phyloP scores from a whole-genome alignment of 2,329 filamentous ascomycete species.

The Nemania diffusa region DNA sequence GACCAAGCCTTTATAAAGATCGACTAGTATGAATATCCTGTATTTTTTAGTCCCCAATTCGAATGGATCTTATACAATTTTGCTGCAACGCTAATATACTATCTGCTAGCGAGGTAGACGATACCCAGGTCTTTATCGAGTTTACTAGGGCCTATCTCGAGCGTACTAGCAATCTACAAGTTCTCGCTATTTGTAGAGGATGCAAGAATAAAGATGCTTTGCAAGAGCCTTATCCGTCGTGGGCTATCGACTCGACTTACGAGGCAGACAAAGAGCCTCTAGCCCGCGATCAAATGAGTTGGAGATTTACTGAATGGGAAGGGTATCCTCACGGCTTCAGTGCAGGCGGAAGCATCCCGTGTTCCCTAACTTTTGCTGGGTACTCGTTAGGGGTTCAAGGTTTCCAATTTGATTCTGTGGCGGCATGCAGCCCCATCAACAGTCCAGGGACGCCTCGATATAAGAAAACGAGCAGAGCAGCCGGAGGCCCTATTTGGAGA shows the following conservation, averaged over 20 bases:
- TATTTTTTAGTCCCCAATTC: too few relatives aligned
- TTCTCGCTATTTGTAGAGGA: conserved; percentile 29
- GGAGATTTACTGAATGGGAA: conserved; percentile 13
- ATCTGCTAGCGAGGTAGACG: conserved; percentile 7
- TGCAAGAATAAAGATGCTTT: conserved; percentile 7
- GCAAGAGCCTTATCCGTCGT: conserved; percentile 20
- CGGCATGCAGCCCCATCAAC: conserved; percentile 13
- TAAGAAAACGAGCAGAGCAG: not conserved
- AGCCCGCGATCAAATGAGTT: conserved; percentile 21
- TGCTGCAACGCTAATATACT: conserved; percentile 7
- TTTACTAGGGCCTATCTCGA: conserved; percentile 29
- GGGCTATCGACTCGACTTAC: conserved; percentile 29
- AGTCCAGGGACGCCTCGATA: not conserved
- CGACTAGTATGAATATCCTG: conserved; percentile 24
- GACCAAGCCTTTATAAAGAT: conserved; percentile 18
- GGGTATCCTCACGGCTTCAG: conserved; percentile 9
- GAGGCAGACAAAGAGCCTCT: conserved; percentile 23
- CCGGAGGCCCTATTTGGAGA: not conserved
- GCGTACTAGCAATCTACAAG: conserved; percentile 15
- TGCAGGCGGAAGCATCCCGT: conserved; percentile 14
- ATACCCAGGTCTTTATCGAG: conserved; percentile 13
- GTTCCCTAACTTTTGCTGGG: conserved; percentile 8
- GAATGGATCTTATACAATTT: too few relatives aligned
- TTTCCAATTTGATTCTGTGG: conserved; percentile 22
- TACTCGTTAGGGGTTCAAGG: conserved; percentile 26